These are phyloP conservation scores for Ceratocystis huliohia DNA, from an alignment of 2,329 filamentous ascomycete genomes.

Conservation along the genomic window DNA sequence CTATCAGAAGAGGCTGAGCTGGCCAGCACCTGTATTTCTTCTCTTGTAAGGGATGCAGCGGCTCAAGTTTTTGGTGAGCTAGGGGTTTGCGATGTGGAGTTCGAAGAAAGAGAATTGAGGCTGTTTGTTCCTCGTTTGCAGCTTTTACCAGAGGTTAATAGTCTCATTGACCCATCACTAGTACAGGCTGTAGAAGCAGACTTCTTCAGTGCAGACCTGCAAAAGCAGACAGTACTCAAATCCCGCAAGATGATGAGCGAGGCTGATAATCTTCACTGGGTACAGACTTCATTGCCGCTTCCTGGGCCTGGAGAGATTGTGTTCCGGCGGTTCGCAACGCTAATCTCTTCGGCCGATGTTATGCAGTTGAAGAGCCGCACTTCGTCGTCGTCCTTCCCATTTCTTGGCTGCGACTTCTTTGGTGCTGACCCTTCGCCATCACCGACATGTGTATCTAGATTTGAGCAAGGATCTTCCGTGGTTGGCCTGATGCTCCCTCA, in stretches of 20 bases:
- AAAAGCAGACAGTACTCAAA: conserved; percentile 1
- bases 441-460: not conserved
- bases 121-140: conserved; percentile 36
- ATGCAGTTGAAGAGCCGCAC: not conserved
- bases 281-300: not conserved
- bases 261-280: conserved; percentile 5
- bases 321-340: not conserved
- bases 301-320: conserved; percentile 1
- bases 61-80: conserved; percentile 8
- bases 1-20: conserved; percentile 29
- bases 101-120: conserved; percentile 29
- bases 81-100: conserved; percentile 28
- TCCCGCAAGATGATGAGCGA: not conserved
- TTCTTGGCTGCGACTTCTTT: conserved; percentile 15
- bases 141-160: conserved; percentile 32
- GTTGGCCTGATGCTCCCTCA: conserved; percentile 15
- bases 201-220: not conserved
- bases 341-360: not conserved
- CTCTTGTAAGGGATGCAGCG: not conserved
- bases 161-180: conserved; percentile 31
- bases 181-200: not conserved
- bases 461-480: not conserved
- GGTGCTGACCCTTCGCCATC: conserved; percentile 1
- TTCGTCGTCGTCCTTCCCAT: not conserved
- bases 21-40: conserved; percentile 29